Evolutionary conservation across 805 yeast species (phyloP).

Genomic region (Candida mattraensis): DNA sequence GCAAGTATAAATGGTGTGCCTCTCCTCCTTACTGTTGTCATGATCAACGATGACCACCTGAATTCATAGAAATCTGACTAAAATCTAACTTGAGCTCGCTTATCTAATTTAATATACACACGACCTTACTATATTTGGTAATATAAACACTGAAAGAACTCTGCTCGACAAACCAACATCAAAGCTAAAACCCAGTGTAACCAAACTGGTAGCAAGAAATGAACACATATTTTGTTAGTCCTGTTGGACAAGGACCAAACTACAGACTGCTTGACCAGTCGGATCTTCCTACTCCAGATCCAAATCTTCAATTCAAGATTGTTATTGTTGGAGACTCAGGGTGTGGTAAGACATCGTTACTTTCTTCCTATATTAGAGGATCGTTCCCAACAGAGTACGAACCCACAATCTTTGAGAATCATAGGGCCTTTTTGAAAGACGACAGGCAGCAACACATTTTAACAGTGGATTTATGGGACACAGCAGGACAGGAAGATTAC

Average conservation of each 20-base stretch:
- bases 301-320: slow-evolving; percentile 33
- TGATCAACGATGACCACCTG: no score
- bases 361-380: slow-evolving; percentile 92
- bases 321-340: slow-evolving; percentile 99
- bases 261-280: slow-evolving; percentile 24
- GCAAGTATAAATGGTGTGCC: no score
- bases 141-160: slow-evolving; percentile 9
- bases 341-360: slow-evolving; percentile 94
- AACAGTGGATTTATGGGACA: slow-evolving; percentile 90
- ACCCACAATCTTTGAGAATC: slow-evolving; percentile 95
- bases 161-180: not conserved
- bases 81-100: no score
- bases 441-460: slow-evolving; percentile 86
- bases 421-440: slow-evolving; percentile 88
- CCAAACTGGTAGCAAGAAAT: no score
- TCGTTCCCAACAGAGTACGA: slow-evolving; percentile 97
- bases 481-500: slow-evolving; percentile 93
- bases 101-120: not conserved
- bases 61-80: no score
- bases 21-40: no score
- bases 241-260: slow-evolving; percentile 24
- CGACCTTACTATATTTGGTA: slow-evolving; percentile 17
- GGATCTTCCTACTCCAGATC: slow-evolving; percentile 34
- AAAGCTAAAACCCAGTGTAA: not conserved
- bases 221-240: slow-evolving; percentile 17